Conservation (phyloP, 2,329 filamentous ascomycete species). For the Cladophialophora psammophila region DNA sequence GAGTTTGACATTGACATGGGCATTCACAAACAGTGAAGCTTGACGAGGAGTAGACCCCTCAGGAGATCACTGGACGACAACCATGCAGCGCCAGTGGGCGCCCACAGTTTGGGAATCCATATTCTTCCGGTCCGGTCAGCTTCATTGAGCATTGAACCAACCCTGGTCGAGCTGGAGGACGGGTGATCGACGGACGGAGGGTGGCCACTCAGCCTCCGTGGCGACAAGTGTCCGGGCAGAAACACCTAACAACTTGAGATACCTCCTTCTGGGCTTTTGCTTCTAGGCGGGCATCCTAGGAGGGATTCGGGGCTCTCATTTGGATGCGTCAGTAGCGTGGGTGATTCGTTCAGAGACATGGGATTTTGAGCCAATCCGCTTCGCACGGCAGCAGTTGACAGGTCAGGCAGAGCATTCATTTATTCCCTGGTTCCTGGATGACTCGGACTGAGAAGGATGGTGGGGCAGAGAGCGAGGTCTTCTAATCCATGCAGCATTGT, state of each 20-base stretch:
- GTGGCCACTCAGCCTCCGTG: constrained; percentile 27
- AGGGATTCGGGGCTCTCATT: background rate
- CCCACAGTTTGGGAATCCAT: background rate
- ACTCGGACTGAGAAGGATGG: constrained; percentile 12
- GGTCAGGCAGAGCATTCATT: background rate
- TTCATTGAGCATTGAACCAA: background rate
- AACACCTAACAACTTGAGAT: too few relatives aligned
- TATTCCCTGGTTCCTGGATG: constrained; percentile 13
- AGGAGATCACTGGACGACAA: background rate
- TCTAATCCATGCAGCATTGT: background rate
- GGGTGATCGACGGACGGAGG: background rate
- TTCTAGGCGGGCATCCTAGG: background rate
- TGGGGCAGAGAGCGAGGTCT: constrained; percentile 12
- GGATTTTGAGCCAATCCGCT: constrained; percentile 1
- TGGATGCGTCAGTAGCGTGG: background rate
- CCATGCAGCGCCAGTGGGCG: background rate
- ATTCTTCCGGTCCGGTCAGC: background rate
- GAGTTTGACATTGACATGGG: background rate
- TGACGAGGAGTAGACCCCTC: background rate
- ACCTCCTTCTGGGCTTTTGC: background rate
- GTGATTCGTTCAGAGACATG: background rate
- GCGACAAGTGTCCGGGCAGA: constrained; percentile 8
- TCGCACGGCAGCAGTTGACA: background rate
- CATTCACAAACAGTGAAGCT: background rate
- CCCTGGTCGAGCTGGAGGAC: background rate